Evolutionary conservation across 768 basidiomycete species (phyloP).

Genomic region (Mycena belliarum): DNA sequence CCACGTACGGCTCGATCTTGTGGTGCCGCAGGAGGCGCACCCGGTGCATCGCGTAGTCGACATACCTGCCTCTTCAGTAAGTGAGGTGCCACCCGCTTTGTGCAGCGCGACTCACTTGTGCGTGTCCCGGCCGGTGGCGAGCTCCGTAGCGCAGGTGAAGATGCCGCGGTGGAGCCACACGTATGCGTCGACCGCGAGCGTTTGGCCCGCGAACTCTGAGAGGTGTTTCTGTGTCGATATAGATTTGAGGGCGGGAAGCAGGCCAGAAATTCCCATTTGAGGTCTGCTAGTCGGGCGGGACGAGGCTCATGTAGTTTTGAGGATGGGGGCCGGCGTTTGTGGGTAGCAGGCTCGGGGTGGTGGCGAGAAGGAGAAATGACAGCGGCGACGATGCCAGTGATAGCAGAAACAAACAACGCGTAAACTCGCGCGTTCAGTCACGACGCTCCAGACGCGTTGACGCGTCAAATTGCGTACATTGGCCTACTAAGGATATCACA

Average conservation of each 20-base stretch:
- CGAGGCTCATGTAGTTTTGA: not conserved
- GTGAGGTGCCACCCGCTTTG: not conserved
- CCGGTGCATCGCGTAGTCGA: slow-evolving; percentile 93
- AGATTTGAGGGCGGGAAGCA: slow-evolving; percentile 87
- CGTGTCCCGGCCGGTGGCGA: slow-evolving; percentile 83
- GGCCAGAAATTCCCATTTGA: slow-evolving; percentile 83
- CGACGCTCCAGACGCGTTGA: not conserved
- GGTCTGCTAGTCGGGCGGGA: not conserved
- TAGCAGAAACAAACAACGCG: slow-evolving; percentile 13
- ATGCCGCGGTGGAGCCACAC: slow-evolving; percentile 92
- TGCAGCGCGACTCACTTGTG: slow-evolving; percentile 61
- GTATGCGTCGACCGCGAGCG: slow-evolving; percentile 91
- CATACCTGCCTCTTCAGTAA: too few relatives aligned
- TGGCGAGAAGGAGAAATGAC: not conserved
- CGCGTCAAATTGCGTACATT: not conserved
- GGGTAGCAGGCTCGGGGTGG: not conserved
- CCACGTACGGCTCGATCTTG: slow-evolving; percentile 84
- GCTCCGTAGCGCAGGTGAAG: slow-evolving; percentile 86
- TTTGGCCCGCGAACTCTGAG: slow-evolving; percentile 81
- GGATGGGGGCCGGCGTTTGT: not conserved
- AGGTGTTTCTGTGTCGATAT: slow-evolving; percentile 81
- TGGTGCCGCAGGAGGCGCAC: slow-evolving; percentile 85
- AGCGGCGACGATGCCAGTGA: too few relatives aligned
- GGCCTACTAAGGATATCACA: too few relatives aligned
- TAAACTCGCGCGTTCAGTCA: not conserved